Base-by-base conservation (phyloP, 495 filamentous ascomycete genomes). In the Penicillium maclennaniae region DNA sequence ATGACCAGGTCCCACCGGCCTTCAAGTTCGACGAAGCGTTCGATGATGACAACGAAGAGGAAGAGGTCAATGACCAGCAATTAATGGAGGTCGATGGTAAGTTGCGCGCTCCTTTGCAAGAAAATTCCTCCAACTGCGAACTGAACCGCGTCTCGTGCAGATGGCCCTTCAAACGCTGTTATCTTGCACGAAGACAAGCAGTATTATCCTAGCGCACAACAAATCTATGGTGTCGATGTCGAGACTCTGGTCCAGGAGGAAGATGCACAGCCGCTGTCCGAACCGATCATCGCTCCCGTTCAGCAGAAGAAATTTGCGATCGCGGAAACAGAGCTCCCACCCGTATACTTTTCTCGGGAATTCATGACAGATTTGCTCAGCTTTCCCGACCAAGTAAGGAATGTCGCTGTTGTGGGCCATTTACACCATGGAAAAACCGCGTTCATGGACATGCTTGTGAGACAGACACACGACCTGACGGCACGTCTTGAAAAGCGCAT, bases 161-260 rank as follows among this genome's bases (percentile, higher is more conserved):
- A 95, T 44, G 92, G 89, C n/a, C 89, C 93, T 17, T 97, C 92
- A 7, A 98, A 97, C 69, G 92, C 92, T 40, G 92, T 98, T 28
- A 79, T 98, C 45, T 81, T 98, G 27, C 95, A 98, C 67, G 93
- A 98, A 76, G 95, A 98, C 74, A 97, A 98, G 70, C 93, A 97
- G 74, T 98, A 98, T 66, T 98, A 98, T 64, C 95, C 93, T 16
- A 96, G 90, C 23, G 95, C 93, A 26, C 85, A 91, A 58, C 92
- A 97, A 62, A 85, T 96, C 15, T 98, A 97, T 67, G 93, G 95
- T 25, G 81, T 84, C 51, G 92, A 88, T 68, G 93, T 98, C 51
- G 93, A 98, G 75, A 91, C 91, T 17, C 69, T 97, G 72, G 95
- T 98, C 12, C 89, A 97, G 60, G 95, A 98, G 67, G 93, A 97